Percentiles rank a stretch among this genome's conserved stretches.
Evolutionary conservation across 306 rosid genomes (phyloP).

Genomic region (Rosa multiflora): DNA sequence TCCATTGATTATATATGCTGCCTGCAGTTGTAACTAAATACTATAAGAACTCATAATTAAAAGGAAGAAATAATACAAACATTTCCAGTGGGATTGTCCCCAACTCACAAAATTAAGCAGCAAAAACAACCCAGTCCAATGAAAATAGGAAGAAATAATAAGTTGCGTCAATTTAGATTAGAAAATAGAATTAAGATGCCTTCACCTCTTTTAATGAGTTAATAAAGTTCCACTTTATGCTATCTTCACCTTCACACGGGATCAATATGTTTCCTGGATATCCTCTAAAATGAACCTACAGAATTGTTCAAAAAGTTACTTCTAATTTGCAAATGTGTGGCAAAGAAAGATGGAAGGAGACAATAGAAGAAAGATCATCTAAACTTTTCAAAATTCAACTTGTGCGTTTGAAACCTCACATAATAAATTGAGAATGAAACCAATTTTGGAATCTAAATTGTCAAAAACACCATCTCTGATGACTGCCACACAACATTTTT

Average conservation of each 20-base stretch:
- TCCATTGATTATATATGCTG: slow-evolving; percentile 81
- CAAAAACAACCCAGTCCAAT: background rate
- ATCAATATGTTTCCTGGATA: slow-evolving; percentile 69
- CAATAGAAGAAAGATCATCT: background rate
- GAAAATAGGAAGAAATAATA: slow-evolving; percentile 9
- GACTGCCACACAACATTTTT: background rate
- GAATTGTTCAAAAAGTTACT: slow-evolving; percentile 22
- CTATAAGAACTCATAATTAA: background rate
- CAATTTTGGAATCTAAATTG: background rate
- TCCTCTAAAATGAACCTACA: slow-evolving; percentile 91
- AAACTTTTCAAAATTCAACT: background rate
- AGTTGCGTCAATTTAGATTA: slow-evolving; percentile 6
- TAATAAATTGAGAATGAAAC: background rate
- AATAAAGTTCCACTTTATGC: slow-evolving; percentile 85
- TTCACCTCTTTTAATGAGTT: slow-evolving; percentile 95
- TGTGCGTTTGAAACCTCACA: background rate
- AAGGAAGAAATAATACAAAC: background rate
- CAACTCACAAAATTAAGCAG: background rate
- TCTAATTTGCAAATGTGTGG: slow-evolving; percentile 8
- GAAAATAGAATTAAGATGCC: background rate
- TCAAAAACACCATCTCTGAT: background rate
- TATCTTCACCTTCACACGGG: slow-evolving; percentile 95
- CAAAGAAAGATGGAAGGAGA: background rate
- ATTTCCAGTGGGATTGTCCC: slow-evolving; percentile 1
- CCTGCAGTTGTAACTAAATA: slow-evolving; percentile 48